These are phyloP conservation scores for Oryza nivara DNA, from an alignment of 176 grass and related monocot genomes.

Conservation along the genomic window DNA sequence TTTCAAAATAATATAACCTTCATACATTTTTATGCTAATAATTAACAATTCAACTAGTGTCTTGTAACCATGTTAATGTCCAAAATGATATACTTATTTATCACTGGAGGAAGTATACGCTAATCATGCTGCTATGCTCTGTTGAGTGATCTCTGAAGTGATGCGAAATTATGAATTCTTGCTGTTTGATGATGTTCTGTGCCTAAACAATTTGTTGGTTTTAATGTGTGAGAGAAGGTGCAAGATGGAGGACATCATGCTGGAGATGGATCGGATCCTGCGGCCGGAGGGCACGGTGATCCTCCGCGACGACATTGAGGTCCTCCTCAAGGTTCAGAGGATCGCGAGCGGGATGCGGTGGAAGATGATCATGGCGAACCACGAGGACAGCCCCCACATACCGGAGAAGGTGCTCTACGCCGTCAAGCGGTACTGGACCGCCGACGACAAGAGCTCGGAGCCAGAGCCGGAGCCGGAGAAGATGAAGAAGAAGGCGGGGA, in stretches of 20 bases:
- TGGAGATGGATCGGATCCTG: slow-evolving; percentile 89
- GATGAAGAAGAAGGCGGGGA: not conserved
- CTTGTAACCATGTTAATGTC: too few species aligned
- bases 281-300: slow-evolving; percentile 84
- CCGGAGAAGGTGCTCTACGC: slow-evolving; percentile 80
- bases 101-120: too few species aligned
- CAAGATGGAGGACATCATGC: slow-evolving; percentile 91
- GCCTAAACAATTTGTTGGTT: not conserved
- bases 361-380: slow-evolving; percentile 65
- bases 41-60: too few species aligned
- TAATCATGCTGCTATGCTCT: not conserved
- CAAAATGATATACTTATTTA: too few species aligned
- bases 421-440: slow-evolving; percentile 85
- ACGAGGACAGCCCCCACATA: slow-evolving; percentile 69
- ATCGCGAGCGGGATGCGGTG: slow-evolving; percentile 65
- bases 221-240: slow-evolving; percentile 51
- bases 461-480: not conserved
- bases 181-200: too few species aligned
- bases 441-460: slow-evolving; percentile 30
- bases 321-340: slow-evolving; percentile 68
- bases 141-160: not conserved
- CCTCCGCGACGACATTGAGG: slow-evolving; percentile 67
- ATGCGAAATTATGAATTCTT: too few species aligned
- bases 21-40: too few species aligned
- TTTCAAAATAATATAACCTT: too few species aligned